Evolutionary conservation across 2,329 filamentous ascomycete species (phyloP).

Genomic region (Alternaria ventricosa): DNA sequence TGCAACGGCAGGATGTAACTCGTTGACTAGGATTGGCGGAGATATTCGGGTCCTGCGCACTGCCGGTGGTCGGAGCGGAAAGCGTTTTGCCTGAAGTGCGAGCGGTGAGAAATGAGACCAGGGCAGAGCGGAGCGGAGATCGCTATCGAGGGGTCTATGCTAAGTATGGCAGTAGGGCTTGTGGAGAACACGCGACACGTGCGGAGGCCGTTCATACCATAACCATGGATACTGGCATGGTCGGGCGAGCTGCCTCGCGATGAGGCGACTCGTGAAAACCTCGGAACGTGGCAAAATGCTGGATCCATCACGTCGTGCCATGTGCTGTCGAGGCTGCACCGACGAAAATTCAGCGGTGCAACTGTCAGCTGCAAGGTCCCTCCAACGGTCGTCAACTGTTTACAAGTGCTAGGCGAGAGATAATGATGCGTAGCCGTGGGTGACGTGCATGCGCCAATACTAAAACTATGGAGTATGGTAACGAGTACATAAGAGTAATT

Average conservation of each 20-base stretch:
- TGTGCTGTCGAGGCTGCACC: not conserved
- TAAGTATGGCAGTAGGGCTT: constrained; percentile 9
- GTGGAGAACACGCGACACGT: constrained; percentile 25
- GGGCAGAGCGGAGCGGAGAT: constrained; percentile 35
- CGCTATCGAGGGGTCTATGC: constrained; percentile 13
- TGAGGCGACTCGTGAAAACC: not conserved
- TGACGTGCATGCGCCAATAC: constrained; percentile 37
- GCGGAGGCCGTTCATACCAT: constrained; percentile 14
- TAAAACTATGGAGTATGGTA: constrained; percentile 21
- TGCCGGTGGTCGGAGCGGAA: constrained; percentile 30
- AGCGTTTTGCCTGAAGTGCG: constrained; percentile 30
- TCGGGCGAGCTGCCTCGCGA: not conserved
- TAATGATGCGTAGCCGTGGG: constrained; percentile 27
- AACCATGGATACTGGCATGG: not conserved
- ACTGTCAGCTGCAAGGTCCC: not conserved
- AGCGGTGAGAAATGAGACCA: constrained; percentile 25
- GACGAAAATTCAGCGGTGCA: not conserved
- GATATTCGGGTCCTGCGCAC: constrained; percentile 13
- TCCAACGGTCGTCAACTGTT: constrained; percentile 10
- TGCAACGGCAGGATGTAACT: constrained; percentile 6
- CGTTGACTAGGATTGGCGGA: constrained; percentile 27
- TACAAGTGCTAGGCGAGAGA: constrained; percentile 14
- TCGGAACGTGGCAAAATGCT: not conserved
- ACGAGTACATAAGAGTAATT: constrained; percentile 48
- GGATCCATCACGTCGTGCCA: not conserved